Evolutionary conservation across 83 land plant genomes (phyloP), one percentile per base, ranked within the genome.

Genomic region (Larix sibirica): DNA sequence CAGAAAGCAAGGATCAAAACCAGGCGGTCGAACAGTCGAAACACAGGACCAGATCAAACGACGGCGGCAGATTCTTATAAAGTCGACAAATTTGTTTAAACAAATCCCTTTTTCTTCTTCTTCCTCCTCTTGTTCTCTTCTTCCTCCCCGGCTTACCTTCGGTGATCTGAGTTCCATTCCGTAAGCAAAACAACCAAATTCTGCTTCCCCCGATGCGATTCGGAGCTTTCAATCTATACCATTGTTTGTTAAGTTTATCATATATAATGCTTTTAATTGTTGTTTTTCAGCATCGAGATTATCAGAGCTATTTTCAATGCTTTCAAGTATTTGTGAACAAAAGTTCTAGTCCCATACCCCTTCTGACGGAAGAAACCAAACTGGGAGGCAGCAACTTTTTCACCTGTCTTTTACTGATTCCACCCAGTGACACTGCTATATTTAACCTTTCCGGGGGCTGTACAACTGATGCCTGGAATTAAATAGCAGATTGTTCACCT

Each of bases 151-250:
- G 58, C 77, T 74, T 44, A 17, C 47, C 58, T 74, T 13, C 12
- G 77, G 13, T 44, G 56, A 74, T 74, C 77, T 26, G 77, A 36
- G 26, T 74, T 74, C 77, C 77, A 74, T 74, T 74, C 77, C 77
- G 77, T n/a, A n/a, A 24, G 40, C 4, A 44, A 74, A 74, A 42
- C 21, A 74, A 71, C 76, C 13, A 40, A 74, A n/a, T n/a, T 24
- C 47, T 21, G 26, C 47, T 71, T 44, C 58, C 56, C 77, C 77
- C 59, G 56, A 74, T 54, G 28, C 77, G 21, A 74, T 74, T 40
- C 77, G 56, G 77, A 74, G 77, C 77, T 74, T 54, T 74, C 77
- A 74, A 23, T 74, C 47, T 44, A 44, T 9, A 12, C 54, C 77
- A 74, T 74, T 74, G 28, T 74, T 17, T 74, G 56, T 54, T 10